A percentile compares a stretch with the other conserved stretches of the same genome.
Evolutionary conservation across 805 yeast genomes (phyloP).

Genomic region (Teunomyces cretensis): DNA sequence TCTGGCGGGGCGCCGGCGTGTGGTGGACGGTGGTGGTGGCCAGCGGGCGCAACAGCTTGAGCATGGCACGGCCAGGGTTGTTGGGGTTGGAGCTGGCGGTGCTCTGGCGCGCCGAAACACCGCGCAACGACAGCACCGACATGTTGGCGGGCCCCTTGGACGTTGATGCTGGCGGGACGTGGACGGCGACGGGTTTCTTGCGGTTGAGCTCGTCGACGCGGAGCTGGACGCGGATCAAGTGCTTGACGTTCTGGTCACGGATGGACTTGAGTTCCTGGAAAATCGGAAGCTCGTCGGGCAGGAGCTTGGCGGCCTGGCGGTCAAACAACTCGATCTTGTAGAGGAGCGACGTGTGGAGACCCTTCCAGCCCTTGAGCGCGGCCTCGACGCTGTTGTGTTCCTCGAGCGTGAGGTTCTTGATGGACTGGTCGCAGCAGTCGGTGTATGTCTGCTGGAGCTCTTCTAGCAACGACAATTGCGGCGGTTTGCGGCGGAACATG

Average conservation of each 20-base stretch:
- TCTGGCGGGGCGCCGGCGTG: no score
- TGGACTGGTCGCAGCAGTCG: slow-evolving; percentile 59
- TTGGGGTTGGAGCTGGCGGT: neutral
- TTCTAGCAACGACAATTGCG: slow-evolving; percentile 49
- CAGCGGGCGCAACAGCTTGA: slow-evolving; percentile 30
- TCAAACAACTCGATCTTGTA: slow-evolving; percentile 56
- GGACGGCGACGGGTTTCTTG: slow-evolving; percentile 11
- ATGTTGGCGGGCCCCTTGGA: slow-evolving; percentile 10
- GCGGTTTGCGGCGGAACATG: slow-evolving; percentile 54
- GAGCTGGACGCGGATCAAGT: slow-evolving; percentile 40
- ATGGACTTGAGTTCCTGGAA: slow-evolving; percentile 35
- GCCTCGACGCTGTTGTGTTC: slow-evolving; percentile 51
- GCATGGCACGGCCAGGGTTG: slow-evolving; percentile 22
- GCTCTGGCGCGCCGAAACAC: slow-evolving; percentile 18
- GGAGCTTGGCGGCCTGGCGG: slow-evolving; percentile 32
- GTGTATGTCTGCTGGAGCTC: slow-evolving; percentile 60
- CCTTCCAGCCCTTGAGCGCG: slow-evolving; percentile 73
- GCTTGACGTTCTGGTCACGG: slow-evolving; percentile 44
- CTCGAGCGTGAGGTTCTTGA: slow-evolving; percentile 57
- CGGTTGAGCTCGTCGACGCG: slow-evolving; percentile 38
- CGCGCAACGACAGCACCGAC: slow-evolving; percentile 18
- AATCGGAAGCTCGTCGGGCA: slow-evolving; percentile 23
- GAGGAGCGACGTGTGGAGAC: slow-evolving; percentile 60
- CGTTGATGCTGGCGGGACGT: neutral
- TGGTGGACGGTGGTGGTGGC: slow-evolving; percentile 4